Evolutionary conservation across 768 basidiomycete genomes (phyloP).

Genomic region (Hemileccinum impolitum): DNA sequence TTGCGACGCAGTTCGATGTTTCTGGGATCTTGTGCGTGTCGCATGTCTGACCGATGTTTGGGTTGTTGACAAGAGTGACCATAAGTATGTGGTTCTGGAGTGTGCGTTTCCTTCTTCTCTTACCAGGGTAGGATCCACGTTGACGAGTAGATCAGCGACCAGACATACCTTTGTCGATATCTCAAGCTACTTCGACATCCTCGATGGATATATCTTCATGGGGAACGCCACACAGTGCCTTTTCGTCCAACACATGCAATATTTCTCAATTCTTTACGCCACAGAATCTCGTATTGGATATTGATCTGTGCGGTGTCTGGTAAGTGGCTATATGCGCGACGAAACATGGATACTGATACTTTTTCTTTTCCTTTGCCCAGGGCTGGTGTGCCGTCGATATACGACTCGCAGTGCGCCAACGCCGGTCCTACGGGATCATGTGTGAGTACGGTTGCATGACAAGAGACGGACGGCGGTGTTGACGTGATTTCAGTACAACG

Average conservation of each 20-base stretch:
- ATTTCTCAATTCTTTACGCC: slow-evolving; percentile 43
- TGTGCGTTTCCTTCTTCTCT: slow-evolving; percentile 27
- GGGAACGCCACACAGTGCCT: slow-evolving; percentile 45
- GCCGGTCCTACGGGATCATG: slow-evolving; percentile 39
- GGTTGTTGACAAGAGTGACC: slow-evolving; percentile 1
- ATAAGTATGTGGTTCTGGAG: slow-evolving; percentile 49
- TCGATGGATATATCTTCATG: slow-evolving; percentile 39
- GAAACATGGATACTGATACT: not conserved
- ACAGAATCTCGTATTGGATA: slow-evolving; percentile 53
- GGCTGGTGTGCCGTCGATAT: slow-evolving; percentile 47
- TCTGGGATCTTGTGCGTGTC: slow-evolving; percentile 46
- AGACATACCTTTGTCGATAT: slow-evolving; percentile 36
- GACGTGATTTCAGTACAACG: slow-evolving; percentile 39
- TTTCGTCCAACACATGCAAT: slow-evolving; percentile 40
- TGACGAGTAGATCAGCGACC: slow-evolving; percentile 30
- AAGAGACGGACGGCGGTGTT: not conserved
- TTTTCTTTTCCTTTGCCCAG: slow-evolving; percentile 23
- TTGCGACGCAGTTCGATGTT: slow-evolving; percentile 65
- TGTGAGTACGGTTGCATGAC: slow-evolving; percentile 27
- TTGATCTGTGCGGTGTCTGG: slow-evolving; percentile 52
- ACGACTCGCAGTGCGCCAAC: slow-evolving; percentile 40
- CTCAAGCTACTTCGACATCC: slow-evolving; percentile 28
- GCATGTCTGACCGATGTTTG: not conserved
- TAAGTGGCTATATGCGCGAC: slow-evolving; percentile 13
- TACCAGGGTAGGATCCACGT: not conserved